Percentiles rank a stretch among this genome's conserved stretches.
These are phyloP conservation scores for Ophiosphaerella narmari DNA, from an alignment of 2,329 filamentous ascomycete genomes.

Conservation along the genomic window DNA sequence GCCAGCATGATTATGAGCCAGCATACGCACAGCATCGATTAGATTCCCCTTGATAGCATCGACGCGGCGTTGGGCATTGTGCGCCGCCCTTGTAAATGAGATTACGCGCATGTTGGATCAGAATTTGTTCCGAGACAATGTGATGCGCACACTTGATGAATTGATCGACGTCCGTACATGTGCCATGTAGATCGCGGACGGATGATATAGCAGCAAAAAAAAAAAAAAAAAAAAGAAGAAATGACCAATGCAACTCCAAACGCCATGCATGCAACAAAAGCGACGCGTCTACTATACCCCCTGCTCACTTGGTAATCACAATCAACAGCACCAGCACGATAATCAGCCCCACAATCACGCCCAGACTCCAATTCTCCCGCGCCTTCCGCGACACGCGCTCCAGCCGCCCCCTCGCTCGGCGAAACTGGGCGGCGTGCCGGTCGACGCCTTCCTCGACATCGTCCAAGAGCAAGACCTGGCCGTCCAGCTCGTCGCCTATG, in stretches of 20 bases:
- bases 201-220: too few relatives aligned
- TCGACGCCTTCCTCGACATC: constrained; percentile 85
- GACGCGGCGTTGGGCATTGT: constrained; percentile 17
- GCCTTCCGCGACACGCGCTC: constrained; percentile 74
- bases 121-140: too few relatives aligned
- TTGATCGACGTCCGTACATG: too few relatives aligned
- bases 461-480: constrained; percentile 85
- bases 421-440: constrained; percentile 75
- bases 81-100: too few relatives aligned
- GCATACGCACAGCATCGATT: constrained; percentile 7
- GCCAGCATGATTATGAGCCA: constrained; percentile 9
- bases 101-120: too few relatives aligned
- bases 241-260: too few relatives aligned
- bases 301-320: constrained; percentile 58
- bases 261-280: too few relatives aligned
- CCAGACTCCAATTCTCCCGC: constrained; percentile 86
- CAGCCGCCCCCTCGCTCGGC: constrained; percentile 74
- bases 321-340: constrained; percentile 82
- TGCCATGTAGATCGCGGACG: too few relatives aligned
- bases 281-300: neutral
- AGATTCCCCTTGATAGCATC: constrained; percentile 18
- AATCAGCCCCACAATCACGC: constrained; percentile 77
- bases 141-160: too few relatives aligned
- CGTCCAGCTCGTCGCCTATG: constrained; percentile 94
- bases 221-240: too few relatives aligned